These are phyloP conservation scores for Sporothrix humicola DNA, from an alignment of 2,329 filamentous ascomycete species.

Conservation along the genomic window DNA sequence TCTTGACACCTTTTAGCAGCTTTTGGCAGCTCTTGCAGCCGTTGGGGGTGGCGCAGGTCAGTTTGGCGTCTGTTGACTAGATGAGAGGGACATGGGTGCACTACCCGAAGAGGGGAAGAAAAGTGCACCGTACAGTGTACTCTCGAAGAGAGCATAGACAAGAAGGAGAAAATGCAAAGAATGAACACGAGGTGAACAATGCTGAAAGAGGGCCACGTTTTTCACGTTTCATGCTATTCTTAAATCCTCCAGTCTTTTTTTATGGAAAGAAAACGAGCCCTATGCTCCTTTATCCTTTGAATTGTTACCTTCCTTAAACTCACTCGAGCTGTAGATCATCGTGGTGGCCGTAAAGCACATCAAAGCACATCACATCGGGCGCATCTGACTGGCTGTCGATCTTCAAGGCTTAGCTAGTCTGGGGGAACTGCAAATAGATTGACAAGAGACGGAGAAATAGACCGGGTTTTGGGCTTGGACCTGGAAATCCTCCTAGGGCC, in stretches of 20 bases:
- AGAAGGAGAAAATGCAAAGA: not conserved
- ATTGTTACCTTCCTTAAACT: not conserved
- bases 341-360: not conserved
- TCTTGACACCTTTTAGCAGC: not conserved
- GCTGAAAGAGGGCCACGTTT: not conserved
- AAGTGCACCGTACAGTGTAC: not conserved
- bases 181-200: constrained; percentile 2
- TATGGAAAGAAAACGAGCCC: not conserved
- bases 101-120: not conserved
- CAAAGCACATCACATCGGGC: not conserved
- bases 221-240: not conserved
- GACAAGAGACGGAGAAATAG: too few species aligned
- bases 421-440: not conserved
- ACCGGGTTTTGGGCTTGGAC: not conserved
- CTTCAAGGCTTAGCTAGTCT: not conserved
- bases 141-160: not conserved
- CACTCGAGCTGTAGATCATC: not conserved
- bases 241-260: not conserved
- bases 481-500: not conserved
- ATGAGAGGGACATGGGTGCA: not conserved
- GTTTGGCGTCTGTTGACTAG: constrained; percentile 2
- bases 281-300: not conserved
- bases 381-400: not conserved
- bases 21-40: not conserved
- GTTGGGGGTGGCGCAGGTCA: constrained; percentile 19